A percentile compares a stretch with the other conserved stretches of the same genome.
phyloP scores from a whole-genome alignment of 2,329 filamentous ascomycete genomes.

The Coccinonectria pachysandricola region DNA sequence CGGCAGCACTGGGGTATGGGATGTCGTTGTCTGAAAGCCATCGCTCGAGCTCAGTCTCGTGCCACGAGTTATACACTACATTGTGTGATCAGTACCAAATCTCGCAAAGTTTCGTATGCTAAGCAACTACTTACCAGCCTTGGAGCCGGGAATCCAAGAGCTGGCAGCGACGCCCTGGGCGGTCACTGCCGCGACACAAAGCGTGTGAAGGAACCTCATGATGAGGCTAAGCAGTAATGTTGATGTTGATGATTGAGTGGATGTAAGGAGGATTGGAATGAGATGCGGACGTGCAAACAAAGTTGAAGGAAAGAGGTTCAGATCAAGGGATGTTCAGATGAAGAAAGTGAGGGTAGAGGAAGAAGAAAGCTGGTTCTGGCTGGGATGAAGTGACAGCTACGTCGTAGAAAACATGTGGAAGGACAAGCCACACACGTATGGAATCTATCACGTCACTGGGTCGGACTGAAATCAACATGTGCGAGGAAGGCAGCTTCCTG shows the following conservation, averaged over 20 bases:
- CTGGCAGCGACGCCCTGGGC: slow-evolving; percentile 60
- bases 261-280: too few relatives aligned
- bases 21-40: slow-evolving; percentile 92
- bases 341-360: background rate
- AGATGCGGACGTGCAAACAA: too few relatives aligned
- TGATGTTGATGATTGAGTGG: too few relatives aligned
- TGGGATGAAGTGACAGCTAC: too few relatives aligned
- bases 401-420: too few relatives aligned
- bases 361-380: too few relatives aligned
- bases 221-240: slow-evolving; percentile 21
- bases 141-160: slow-evolving; percentile 67
- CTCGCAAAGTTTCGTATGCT: too few relatives aligned
- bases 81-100: too few relatives aligned
- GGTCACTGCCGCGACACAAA: slow-evolving; percentile 63
- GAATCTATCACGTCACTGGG: slow-evolving; percentile 21
- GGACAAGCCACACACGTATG: slow-evolving; percentile 6
- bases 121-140: slow-evolving; percentile 76
- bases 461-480: slow-evolving; percentile 6
- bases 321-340: slow-evolving; percentile 2
- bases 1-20: slow-evolving; percentile 78
- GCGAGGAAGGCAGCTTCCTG: slow-evolving; percentile 1
- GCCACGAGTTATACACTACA: slow-evolving; percentile 97
- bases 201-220: slow-evolving; percentile 69
- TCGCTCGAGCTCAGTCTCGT: slow-evolving; percentile 91
- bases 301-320: slow-evolving; percentile 1